phyloP scores from a whole-genome alignment of 768 basidiomycete genomes.

The Ramaria sp. region DNA sequence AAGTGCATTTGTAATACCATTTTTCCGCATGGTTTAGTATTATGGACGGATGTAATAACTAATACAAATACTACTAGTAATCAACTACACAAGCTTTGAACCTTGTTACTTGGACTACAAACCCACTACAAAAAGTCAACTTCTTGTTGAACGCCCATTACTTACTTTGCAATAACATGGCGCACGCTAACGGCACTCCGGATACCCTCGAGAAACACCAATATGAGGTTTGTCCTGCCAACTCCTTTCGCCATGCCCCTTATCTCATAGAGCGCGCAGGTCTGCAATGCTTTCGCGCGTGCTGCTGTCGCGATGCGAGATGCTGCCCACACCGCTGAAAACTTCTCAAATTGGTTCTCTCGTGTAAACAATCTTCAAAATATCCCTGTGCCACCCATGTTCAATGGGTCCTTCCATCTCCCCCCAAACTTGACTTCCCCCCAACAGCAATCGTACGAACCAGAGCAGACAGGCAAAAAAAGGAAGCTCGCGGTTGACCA shows the following conservation, averaged over 20 bases:
- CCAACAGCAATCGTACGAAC: conserved; percentile 18
- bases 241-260: conserved; percentile 30
- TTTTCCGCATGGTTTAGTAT: not conserved
- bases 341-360: conserved; percentile 41
- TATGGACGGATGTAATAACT: not conserved
- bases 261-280: conserved; percentile 35
- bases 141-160: not conserved
- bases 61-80: not conserved
- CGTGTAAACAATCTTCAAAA: conserved; percentile 9
- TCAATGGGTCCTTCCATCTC: not conserved
- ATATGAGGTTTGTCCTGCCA: conserved; percentile 4
- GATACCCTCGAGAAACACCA: conserved; percentile 1
- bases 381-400: not conserved
- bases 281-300: conserved; percentile 6
- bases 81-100: not conserved
- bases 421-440: conserved; percentile 11
- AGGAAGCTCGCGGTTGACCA: conserved; percentile 15
- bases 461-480: conserved; percentile 11
- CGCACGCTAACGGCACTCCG: not conserved
- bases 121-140: not conserved
- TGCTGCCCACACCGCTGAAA: conserved; percentile 49
- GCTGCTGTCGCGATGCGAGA: conserved; percentile 57
- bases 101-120: conserved; percentile 6
- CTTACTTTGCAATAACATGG: not conserved
- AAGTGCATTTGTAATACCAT: not conserved